These are phyloP conservation scores for Penicillium nucicola DNA, from an alignment of 495 filamentous ascomycete genomes.

Conservation along the genomic window DNA sequence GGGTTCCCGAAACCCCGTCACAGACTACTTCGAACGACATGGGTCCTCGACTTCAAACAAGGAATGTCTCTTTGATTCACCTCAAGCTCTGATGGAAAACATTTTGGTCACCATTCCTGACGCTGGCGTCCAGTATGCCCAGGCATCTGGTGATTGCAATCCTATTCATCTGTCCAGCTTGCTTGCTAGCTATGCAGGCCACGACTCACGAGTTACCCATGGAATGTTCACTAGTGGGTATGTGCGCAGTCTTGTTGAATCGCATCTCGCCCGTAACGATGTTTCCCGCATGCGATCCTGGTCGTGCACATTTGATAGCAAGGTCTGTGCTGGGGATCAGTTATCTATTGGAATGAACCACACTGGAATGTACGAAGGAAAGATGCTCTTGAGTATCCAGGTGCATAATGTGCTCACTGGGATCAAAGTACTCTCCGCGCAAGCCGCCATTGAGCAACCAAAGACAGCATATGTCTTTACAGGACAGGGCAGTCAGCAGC, in stretches of 20 bases:
- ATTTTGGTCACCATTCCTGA: slow-evolving; percentile 6
- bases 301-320: slow-evolving; percentile 25
- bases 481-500: slow-evolving; percentile 41
- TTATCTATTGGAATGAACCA: slow-evolving; percentile 30
- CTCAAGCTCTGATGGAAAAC: background rate
- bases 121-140: slow-evolving; percentile 29
- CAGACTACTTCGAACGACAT: slow-evolving; percentile 30
- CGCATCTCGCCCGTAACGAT: slow-evolving; percentile 12
- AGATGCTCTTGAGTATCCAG: slow-evolving; percentile 25
- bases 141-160: slow-evolving; percentile 34
- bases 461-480: slow-evolving; percentile 42
- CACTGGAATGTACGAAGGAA: slow-evolving; percentile 32
- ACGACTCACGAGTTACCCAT: slow-evolving; percentile 34
- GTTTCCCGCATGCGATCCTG: slow-evolving; percentile 21
- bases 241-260: slow-evolving; percentile 15
- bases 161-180: slow-evolving; percentile 33
- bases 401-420: slow-evolving; percentile 5
- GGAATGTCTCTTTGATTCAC: background rate
- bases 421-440: slow-evolving; percentile 24
- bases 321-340: slow-evolving; percentile 36
- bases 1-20: slow-evolving; percentile 16
- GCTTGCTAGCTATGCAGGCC: slow-evolving; percentile 26
- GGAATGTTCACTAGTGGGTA: slow-evolving; percentile 33
- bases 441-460: slow-evolving; percentile 35
- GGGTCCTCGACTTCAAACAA: slow-evolving; percentile 2